Evolutionary conservation across 2,329 filamentous ascomycete species (phyloP), one percentile per base, ranked within the genome.

Genomic region (Botrytis sinoallii): DNA sequence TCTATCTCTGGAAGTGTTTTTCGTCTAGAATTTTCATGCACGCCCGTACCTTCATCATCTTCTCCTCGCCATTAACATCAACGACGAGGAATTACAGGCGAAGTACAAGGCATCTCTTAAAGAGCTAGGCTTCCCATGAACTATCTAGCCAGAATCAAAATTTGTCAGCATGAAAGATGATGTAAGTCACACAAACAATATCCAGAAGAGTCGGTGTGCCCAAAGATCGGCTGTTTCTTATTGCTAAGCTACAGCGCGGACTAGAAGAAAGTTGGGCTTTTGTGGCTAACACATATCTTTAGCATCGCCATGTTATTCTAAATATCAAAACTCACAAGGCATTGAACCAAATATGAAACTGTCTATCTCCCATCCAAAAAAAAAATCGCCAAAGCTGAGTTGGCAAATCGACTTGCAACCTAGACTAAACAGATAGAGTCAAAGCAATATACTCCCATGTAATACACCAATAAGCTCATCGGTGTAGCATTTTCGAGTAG

Each of bases 311-410:
- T 20, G 12, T 14, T n/a, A 7, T 6, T 70, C 7, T 5, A 8
- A 12, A 10, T 44, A 14, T 10, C 3, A 10, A 38, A 35, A 14
- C 18, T 25, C 42, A 22, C 55, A 0, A n/a, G 20, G 4, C 40
- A 22, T 14, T 71, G 42, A 25, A 40, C 29, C 16, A 22, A 29
- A 55, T 40, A 3, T 22, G 14, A 12, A n/a, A 5, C 10, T 20
- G 0, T 2, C 1, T 16, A 57, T 40, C 29, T 6, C 5, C 2
- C 18, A 42, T n/a, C 1, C 25, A 42, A 55, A 16, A 5, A 16
- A 5, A 7, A 22, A 16, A 35, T 14, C 3, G 1, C 2, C 2
- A 9, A 1, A 9, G 1, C 7, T 18, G 3, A 55, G 1, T 32
- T 29, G 16, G 3, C 2, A 22, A 14, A 42, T 22, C 4, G 3